Evolutionary conservation across 2,329 filamentous ascomycete species (phyloP).

Genomic region (Parastagonospora nodorum): DNA sequence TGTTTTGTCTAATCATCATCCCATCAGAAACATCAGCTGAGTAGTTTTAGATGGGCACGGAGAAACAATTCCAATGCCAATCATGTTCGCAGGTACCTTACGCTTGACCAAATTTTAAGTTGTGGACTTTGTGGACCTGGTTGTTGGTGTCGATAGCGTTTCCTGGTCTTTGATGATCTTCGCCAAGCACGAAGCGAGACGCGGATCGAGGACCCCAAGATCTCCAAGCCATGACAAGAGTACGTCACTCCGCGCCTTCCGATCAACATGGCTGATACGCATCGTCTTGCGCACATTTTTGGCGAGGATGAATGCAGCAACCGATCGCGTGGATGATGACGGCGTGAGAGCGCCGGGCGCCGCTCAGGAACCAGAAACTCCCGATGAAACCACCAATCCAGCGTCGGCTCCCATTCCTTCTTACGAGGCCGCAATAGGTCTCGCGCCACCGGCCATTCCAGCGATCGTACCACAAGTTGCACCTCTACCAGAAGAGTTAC

Average conservation of each 20-base stretch:
- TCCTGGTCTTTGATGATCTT: no score
- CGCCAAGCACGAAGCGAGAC: no score
- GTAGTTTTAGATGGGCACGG: no score
- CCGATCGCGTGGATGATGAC: background rate
- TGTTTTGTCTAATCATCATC: no score
- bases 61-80: no score
- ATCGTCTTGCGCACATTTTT: background rate
- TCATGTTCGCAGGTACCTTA: no score
- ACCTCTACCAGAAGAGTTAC: conserved; percentile 2
- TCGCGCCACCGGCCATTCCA: conserved; percentile 1
- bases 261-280: background rate
- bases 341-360: background rate
- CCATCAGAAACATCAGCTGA: no score
- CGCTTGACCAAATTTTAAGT: no score
- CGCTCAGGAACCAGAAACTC: background rate
- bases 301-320: conserved; percentile 1
- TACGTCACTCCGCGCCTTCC: conserved; percentile 1
- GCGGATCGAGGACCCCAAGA: conserved; percentile 50
- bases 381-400: background rate
- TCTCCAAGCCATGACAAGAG: background rate
- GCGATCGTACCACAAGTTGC: background rate
- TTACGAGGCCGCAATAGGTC: conserved; percentile 18
- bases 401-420: conserved; percentile 20
- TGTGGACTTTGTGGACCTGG: no score
- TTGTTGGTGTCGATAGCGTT: no score